A percentile compares a stretch with the other conserved stretches of the same genome.
Conservation (phyloP, 352 stramenopile genomes). For the Globisporangium radiosum region DNA sequence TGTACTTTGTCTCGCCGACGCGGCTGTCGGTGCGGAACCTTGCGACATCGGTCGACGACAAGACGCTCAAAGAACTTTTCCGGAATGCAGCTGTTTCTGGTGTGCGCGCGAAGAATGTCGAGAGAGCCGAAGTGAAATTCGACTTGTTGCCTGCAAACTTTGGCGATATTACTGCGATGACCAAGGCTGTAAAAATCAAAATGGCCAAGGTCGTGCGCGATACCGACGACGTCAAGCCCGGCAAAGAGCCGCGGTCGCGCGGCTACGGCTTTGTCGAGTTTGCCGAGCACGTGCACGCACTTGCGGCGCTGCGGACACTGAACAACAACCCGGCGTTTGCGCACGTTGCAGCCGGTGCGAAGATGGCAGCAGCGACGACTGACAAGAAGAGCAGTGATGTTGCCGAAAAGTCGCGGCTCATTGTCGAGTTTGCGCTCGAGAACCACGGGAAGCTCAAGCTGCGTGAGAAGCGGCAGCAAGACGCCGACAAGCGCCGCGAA, state of each 20-base stretch:
- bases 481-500: constrained; percentile 63
- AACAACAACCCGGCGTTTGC: constrained; percentile 97
- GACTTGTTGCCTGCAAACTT: constrained; percentile 29
- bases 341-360: constrained; percentile 43
- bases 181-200: constrained; percentile 58
- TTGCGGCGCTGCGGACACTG: constrained; percentile 92
- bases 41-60: constrained; percentile 80
- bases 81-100: constrained; percentile 69
- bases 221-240: constrained; percentile 52
- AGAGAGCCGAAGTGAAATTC: constrained; percentile 71
- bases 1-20: constrained; percentile 96
- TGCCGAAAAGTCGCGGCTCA: constrained; percentile 65
- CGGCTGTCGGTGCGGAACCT: constrained; percentile 94
- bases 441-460: constrained; percentile 87
- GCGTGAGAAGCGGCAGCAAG: constrained; percentile 64
- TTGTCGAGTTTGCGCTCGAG: constrained; percentile 87
- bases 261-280: constrained; percentile 97
- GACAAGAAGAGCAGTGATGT: constrained; percentile 36
- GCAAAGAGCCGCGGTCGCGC: constrained; percentile 52
- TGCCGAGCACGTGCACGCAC: constrained; percentile 91
- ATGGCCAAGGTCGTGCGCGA: constrained; percentile 83
- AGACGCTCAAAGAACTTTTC: constrained; percentile 87
- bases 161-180: constrained; percentile 13
- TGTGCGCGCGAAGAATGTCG: constrained; percentile 68
- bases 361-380: constrained; percentile 1